Base-by-base conservation (phyloP, 148 eudicot genomes). In the Camellia japonica region DNA sequence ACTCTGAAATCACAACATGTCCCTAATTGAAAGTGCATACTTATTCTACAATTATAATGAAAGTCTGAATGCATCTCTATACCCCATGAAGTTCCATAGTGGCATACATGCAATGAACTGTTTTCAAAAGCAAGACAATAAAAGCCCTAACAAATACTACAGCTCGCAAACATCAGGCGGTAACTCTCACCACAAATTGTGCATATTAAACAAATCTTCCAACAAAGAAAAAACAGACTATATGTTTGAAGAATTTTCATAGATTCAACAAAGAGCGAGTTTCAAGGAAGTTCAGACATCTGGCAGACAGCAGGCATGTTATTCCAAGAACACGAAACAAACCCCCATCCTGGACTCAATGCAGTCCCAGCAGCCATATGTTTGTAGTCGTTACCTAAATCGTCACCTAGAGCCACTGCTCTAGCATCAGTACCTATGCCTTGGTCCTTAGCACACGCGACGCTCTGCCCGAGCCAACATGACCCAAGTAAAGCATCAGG, bases 401-500 rank as follows among this genome's bases (percentile, higher is more conserved):
- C 79, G 38, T 77, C 72, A 2, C 75, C 79, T 6, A 66, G 64
- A 64, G 75, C 71, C n/a, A 65, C 81, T 47, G 80, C 51, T 15
- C 72, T 66, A 54, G 62, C 19, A 72, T 79, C 75, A 7, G 70
- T 55, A 15, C 6, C 14, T 38, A 73, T 61, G 54, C 56, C 62
- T 70, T 76, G 82, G 42, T 62, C 82, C 77, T 77, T 77, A 0
- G 59, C 44, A 72, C 71, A 19, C 12, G 75, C 62, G 46, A 73
- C 80, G 62, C 52, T 80, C 56, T 67, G 78, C 66, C 56, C 78
- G 63, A 80, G 42, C 83, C 86, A 84, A 73, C 78, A 80, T 13
- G 83, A 77, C 20, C 86, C 83, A n/a, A 84, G 86, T 19, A 84
- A 20, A 43, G 79, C 83, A 64, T 84, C 86, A 1, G 87, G 87